Base-by-base conservation (phyloP, 2,329 filamentous ascomycete genomes). In the Verticillium zaregamsianum region DNA sequence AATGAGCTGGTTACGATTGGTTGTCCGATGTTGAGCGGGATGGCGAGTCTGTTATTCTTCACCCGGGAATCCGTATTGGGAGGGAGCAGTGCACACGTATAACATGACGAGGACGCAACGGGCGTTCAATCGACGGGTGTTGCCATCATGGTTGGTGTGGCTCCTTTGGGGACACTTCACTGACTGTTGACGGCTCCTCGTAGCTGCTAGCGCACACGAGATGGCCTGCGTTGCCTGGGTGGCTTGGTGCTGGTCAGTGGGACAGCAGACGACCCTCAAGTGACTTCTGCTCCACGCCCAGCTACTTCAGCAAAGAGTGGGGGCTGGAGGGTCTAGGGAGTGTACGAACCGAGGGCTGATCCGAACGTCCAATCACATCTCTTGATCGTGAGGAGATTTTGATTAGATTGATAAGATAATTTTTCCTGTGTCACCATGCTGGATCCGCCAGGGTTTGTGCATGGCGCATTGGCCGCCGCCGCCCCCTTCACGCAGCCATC, bases 361-460 rank as follows among this genome's bases (percentile, higher is more conserved):
- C 40, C 39, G 35, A 23, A 3, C n/a, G 12, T 15, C 58, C 58
- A 59, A 59, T 59, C 40, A 54, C 15, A 54, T 37, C 12, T 7
- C 20, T 15, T 31, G 25, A 31, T 55, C 25, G 49, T 60, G 58
- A 59, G 64, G 58, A 65, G 59, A 63, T 66, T 62, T 58, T 72
- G 72, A 77, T 78, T 71, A 69, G 77, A 79, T 79, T 79, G 77
- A 79, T 79, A 78, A 80, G 78, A 80, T 80, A 74, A 66, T 63
- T 58, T 55, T 55, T 55, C 54, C 31, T 33, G 54, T 52, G 45
- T 52, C 45, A 52, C 45, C 45, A 52, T 52, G 45, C 20, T 28
- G 45, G 45, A 25, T 23, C 45, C 45, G 45, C 45, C 45, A 52
- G 45, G 45, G 45, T 52, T 52, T 52, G 20, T 23, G 45, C 45